A percentile compares a stretch with the other conserved stretches of the same genome.
Conservation (phyloP, 2,329 filamentous ascomycete genomes). For the Periconia digitata region DNA sequence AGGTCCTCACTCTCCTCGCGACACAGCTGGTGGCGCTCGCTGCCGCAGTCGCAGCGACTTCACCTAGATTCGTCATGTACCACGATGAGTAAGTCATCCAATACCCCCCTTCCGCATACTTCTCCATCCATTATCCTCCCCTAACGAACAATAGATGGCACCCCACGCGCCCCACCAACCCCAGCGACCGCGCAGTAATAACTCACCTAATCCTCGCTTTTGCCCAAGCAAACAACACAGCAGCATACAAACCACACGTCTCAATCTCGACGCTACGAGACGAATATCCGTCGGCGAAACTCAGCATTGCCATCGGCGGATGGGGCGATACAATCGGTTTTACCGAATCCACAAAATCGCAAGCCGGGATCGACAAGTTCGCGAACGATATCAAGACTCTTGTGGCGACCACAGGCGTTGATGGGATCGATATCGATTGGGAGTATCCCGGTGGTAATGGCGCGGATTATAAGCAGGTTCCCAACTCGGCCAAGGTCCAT, state of each 20-base stretch:
- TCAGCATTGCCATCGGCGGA: constrained; percentile 72
- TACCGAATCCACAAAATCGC: constrained; percentile 55
- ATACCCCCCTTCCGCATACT: no score
- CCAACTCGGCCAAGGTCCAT: constrained; percentile 60
- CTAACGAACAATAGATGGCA: constrained; percentile 39
- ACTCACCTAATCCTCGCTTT: constrained; percentile 41
- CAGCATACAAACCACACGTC: constrained; percentile 57
- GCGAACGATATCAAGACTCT: constrained; percentile 66
- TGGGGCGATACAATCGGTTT: constrained; percentile 73
- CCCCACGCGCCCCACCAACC: constrained; percentile 27
- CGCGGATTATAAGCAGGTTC: constrained; percentile 64
- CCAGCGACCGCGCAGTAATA: constrained; percentile 34
- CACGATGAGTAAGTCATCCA: no score
- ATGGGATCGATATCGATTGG: constrained; percentile 72
- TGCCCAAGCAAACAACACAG: constrained; percentile 45
- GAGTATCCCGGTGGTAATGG: constrained; percentile 66
- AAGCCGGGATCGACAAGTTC: constrained; percentile 58
- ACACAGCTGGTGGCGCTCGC: no score
- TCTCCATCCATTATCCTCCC: no score
- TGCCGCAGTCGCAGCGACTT: no score
- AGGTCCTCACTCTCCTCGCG: no score
- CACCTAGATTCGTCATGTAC: no score
- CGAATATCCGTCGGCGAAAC: constrained; percentile 60
- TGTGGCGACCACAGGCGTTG: constrained; percentile 63
- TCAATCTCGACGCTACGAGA: constrained; percentile 53